A percentile compares a stretch with the other conserved stretches of the same genome.
These are phyloP conservation scores for Xerocomellus chrysenteron DNA, from an alignment of 768 basidiomycete genomes.

Conservation along the genomic window DNA sequence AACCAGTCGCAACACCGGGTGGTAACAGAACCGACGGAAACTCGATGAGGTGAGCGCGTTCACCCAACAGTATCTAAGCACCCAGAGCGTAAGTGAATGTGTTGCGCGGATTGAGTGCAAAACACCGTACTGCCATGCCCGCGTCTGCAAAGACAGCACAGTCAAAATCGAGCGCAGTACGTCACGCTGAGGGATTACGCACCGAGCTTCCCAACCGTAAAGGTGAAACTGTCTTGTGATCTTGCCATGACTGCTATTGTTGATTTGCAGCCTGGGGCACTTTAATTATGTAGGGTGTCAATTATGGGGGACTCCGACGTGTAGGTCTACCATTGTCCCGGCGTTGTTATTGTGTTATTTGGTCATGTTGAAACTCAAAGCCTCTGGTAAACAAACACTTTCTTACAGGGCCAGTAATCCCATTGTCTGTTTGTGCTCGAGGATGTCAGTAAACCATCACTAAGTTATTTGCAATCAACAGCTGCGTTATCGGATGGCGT, in stretches of 20 bases:
- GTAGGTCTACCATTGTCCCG: background rate
- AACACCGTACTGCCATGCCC: slow-evolving; percentile 78
- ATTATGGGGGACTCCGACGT: background rate
- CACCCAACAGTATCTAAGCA: slow-evolving; percentile 81
- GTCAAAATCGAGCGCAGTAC: slow-evolving; percentile 10
- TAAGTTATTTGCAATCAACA: background rate
- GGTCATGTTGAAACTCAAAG: slow-evolving; percentile 24
- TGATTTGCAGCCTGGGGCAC: slow-evolving; percentile 4
- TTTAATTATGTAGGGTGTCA: slow-evolving; percentile 1
- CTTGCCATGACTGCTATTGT: slow-evolving; percentile 29
- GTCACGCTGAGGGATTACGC: slow-evolving; percentile 26
- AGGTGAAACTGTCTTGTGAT: slow-evolving; percentile 72
- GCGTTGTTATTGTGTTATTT: slow-evolving; percentile 25
- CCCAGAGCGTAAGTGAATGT: background rate
- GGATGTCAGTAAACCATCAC: background rate
- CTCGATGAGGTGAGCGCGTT: slow-evolving; percentile 94
- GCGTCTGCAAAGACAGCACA: slow-evolving; percentile 58
- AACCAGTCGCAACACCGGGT: slow-evolving; percentile 88
- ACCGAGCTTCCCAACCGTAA: slow-evolving; percentile 96
- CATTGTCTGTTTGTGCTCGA: background rate
- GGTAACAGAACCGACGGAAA: slow-evolving; percentile 96
- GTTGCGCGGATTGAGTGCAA: background rate
- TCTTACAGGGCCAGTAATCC: background rate
- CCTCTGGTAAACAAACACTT: slow-evolving; percentile 19
- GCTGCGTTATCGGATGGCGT: background rate